These are phyloP conservation scores for Arthrinium phaeospermum DNA, from an alignment of 2,329 filamentous ascomycete species.

Conservation along the genomic window DNA sequence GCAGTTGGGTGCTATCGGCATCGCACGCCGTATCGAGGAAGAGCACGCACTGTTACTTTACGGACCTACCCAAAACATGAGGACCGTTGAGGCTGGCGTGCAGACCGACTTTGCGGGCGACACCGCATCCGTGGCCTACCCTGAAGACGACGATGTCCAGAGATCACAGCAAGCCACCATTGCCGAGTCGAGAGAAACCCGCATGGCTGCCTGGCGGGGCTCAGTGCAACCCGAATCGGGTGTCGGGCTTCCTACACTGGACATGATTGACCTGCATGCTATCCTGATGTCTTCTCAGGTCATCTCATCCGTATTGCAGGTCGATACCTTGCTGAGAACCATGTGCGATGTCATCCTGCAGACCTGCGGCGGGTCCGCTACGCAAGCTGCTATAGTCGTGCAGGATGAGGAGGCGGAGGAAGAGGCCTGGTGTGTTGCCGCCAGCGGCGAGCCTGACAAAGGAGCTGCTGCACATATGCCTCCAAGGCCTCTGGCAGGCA, in stretches of 20 bases:
- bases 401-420: constrained; percentile 67
- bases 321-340: constrained; percentile 77
- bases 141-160: constrained; percentile 48
- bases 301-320: constrained; percentile 77
- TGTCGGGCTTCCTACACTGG: constrained; percentile 72
- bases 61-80: constrained; percentile 62
- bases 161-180: constrained; percentile 51
- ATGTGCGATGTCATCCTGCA: constrained; percentile 84
- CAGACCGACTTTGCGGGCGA: constrained; percentile 75
- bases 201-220: constrained; percentile 68
- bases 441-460: constrained; percentile 73
- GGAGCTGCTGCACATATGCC: constrained; percentile 71
- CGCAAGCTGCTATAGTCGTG: constrained; percentile 75
- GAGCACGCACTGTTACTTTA: constrained; percentile 72
- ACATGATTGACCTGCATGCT: constrained; percentile 82
- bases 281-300: constrained; percentile 81
- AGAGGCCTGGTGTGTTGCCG: constrained; percentile 73
- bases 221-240: constrained; percentile 64
- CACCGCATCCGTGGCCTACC: constrained; percentile 57
- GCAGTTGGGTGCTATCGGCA: constrained; percentile 70
- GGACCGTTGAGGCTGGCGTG: constrained; percentile 66
- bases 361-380: constrained; percentile 73
- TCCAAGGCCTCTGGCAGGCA: constrained; percentile 67
- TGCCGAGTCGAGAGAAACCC: constrained; percentile 59
- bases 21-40: constrained; percentile 70